These are phyloP conservation scores for Penicillium chermesinum DNA, from an alignment of 495 filamentous ascomycete genomes.

Conservation along the genomic window DNA sequence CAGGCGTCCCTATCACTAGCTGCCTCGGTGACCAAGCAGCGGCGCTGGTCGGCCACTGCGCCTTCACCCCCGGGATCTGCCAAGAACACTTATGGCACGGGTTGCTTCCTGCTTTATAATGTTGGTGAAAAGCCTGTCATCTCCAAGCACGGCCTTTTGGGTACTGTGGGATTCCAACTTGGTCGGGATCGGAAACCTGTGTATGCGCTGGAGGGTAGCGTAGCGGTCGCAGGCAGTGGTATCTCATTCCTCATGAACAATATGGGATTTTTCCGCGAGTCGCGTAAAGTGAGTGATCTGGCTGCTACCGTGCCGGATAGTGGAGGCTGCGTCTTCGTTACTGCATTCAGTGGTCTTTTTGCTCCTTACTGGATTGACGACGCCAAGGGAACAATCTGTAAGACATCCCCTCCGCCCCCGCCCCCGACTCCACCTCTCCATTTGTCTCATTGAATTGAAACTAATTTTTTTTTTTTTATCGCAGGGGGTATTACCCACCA, in stretches of 20 bases:
- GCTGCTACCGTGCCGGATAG: slow-evolving; percentile 81
- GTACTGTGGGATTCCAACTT: slow-evolving; percentile 79
- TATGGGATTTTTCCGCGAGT: slow-evolving; percentile 73
- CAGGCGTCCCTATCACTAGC: slow-evolving; percentile 75
- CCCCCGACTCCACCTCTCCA: neutral
- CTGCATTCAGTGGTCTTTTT: slow-evolving; percentile 92
- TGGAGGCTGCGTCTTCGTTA: slow-evolving; percentile 90
- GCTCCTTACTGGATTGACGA: slow-evolving; percentile 99
- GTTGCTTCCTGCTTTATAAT: slow-evolving; percentile 93
- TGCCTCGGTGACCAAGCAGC: slow-evolving; percentile 91
- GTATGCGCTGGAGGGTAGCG: slow-evolving; percentile 88
- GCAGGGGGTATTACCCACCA: slow-evolving; percentile 84
- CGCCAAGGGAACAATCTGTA: slow-evolving; percentile 84
- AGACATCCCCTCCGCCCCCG: slow-evolving; percentile 23
- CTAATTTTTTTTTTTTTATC: too few species aligned
- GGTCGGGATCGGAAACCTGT: slow-evolving; percentile 62
- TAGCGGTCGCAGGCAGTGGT: slow-evolving; percentile 85
- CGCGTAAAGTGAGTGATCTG: slow-evolving; percentile 74
- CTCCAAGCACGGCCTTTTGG: slow-evolving; percentile 81
- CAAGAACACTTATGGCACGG: slow-evolving; percentile 96
- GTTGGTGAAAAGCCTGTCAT: slow-evolving; percentile 87
- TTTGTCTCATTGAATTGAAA: neutral
- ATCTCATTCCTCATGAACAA: slow-evolving; percentile 92
- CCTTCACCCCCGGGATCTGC: slow-evolving; percentile 80
- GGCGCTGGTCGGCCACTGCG: slow-evolving; percentile 87